Evolutionary conservation across 345 rosid genomes (phyloP).

Genomic region (Camelina sativa): DNA sequence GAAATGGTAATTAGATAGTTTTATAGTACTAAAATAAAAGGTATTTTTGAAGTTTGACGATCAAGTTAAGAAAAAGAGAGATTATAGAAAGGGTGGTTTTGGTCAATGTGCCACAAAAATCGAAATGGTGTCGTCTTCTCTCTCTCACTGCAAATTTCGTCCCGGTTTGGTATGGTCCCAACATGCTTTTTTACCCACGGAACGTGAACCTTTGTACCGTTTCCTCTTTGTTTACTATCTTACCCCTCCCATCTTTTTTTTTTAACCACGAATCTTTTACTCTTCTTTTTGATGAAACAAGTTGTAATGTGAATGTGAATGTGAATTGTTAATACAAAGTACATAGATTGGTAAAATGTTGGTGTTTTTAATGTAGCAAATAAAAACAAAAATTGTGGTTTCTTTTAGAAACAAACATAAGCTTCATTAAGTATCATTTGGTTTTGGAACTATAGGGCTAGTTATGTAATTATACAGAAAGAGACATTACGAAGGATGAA

Average conservation of each 20-base stretch:
- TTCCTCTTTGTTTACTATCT: conserved; percentile 7
- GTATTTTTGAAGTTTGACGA: neutral
- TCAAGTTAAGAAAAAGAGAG: neutral
- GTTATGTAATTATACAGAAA: neutral
- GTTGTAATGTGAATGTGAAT: neutral
- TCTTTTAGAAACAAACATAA: neutral
- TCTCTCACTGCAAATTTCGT: conserved; percentile 1
- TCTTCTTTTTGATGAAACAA: neutral
- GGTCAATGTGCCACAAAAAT: conserved; percentile 22
- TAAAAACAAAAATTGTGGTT: neutral
- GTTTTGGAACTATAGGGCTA: conserved; percentile 5
- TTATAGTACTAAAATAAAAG: neutral
- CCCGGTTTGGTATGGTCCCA: conserved; percentile 33
- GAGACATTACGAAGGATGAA: conserved; percentile 1
- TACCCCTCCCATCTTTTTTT: conserved; percentile 14
- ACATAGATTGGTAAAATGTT: neutral
- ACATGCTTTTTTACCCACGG: conserved; percentile 46
- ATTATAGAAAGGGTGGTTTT: neutral
- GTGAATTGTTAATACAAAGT: too few species aligned
- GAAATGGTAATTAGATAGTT: neutral
- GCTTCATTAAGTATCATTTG: neutral
- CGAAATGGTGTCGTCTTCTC: conserved; percentile 37
- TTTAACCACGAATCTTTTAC: neutral
- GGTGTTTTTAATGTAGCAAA: neutral
- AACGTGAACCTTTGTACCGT: conserved; percentile 39